Evolutionary conservation across 768 basidiomycete genomes (phyloP).

Genomic region (Boletales sp.): DNA sequence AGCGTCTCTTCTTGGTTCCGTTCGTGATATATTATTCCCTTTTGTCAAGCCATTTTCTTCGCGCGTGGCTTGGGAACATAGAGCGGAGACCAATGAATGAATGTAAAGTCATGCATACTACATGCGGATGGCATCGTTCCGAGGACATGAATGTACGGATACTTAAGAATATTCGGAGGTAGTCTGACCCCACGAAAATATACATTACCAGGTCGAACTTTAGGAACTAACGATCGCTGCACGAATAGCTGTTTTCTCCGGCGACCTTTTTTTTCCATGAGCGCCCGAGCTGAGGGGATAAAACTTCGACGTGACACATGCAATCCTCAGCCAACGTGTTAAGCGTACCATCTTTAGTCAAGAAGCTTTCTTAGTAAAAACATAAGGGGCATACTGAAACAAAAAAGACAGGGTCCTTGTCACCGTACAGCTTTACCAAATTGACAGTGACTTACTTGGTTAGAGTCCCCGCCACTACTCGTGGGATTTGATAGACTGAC

Average conservation of each 20-base stretch:
- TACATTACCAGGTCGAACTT: no score
- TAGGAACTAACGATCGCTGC: no score
- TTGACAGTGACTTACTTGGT: no score
- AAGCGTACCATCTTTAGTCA: background rate
- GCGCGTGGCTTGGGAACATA: background rate
- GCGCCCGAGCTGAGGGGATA: background rate
- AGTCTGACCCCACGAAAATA: no score
- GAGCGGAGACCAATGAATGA: slow-evolving; percentile 2
- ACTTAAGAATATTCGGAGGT: no score
- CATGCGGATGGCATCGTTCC: background rate
- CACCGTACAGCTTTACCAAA: no score
- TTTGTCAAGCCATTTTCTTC: background rate
- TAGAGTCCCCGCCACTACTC: no score
- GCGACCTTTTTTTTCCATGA: no score
- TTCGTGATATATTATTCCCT: background rate
- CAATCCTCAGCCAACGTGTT: background rate
- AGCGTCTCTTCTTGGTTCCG: background rate
- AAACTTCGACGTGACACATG: background rate
- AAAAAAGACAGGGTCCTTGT: no score
- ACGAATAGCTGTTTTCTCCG: no score
- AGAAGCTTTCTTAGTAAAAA: background rate
- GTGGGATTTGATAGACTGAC: no score
- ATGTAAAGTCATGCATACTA: background rate
- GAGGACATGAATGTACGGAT: background rate
- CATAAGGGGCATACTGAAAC: background rate